Percentiles rank a stretch among this genome's conserved stretches.
Conservation (phyloP, 2,329 filamentous ascomycete species). For the Hymenoscyphus salicellus region DNA sequence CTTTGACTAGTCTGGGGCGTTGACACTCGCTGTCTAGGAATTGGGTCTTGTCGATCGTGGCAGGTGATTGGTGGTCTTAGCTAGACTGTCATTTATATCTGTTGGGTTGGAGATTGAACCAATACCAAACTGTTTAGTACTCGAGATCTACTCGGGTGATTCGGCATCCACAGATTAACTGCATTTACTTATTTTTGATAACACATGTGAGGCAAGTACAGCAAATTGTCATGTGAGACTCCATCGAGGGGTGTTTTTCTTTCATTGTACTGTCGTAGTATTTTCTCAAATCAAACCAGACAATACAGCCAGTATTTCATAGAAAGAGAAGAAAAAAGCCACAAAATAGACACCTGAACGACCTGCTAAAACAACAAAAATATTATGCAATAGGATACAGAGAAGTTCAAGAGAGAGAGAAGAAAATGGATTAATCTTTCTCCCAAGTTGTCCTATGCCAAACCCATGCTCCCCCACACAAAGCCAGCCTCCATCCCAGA, state of each 20-base stretch:
- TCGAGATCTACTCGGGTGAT: too few species aligned
- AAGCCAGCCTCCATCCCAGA: background rate
- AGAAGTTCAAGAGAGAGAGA: background rate
- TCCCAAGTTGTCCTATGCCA: background rate
- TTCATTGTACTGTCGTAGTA: conserved; percentile 4
- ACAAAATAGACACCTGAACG: conserved; percentile 20
- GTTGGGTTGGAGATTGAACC: too few species aligned
- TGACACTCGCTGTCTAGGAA: too few species aligned
- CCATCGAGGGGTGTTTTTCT: conserved; percentile 2
- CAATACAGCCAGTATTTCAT: background rate
- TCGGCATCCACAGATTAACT: too few species aligned
- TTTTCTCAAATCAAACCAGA: conserved; percentile 5
- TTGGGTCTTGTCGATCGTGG: too few species aligned
- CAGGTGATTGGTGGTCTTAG: too few species aligned
- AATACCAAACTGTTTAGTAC: too few species aligned
- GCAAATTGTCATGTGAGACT: background rate
- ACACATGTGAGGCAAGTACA: too few species aligned
- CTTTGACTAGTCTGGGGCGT: too few species aligned
- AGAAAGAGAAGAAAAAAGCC: background rate
- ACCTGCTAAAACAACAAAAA: conserved; percentile 20
- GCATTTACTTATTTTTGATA: too few species aligned
- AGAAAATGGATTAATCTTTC: background rate
- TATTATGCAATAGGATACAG: conserved; percentile 22
- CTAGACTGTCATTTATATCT: too few species aligned
- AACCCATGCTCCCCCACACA: background rate